Evolutionary conservation across 2,329 filamentous ascomycete species (phyloP), one percentile per base, ranked within the genome.

Genomic region (Aspergillus sp.): DNA sequence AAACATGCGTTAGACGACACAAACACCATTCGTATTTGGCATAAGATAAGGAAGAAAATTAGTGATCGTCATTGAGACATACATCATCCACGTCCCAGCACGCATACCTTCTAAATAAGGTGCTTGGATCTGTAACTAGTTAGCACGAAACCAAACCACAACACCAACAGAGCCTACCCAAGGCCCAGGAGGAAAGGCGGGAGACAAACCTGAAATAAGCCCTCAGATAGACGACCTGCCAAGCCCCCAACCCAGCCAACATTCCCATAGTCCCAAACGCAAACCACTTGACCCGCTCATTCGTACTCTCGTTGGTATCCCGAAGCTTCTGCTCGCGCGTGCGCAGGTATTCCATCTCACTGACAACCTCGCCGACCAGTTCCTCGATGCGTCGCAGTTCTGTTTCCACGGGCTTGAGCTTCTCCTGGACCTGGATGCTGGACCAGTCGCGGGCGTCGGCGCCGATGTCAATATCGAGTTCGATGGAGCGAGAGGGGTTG

Each of bases 271-370:
- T 97, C 55, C 83, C 82, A 67, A 96, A 83, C 42, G 91, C 91
- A 71, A 98, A 98, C 89, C 88, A 97, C 77, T 97, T 98, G 63
- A 98, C 93, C 49, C 93, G 82, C 73, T 86, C 93, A 73, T 98
- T 98, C 56, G 93, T 98, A 77, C 91, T 97, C 83, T 98, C 93
- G 71, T 98, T 98, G 58, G 93, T 98, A 73, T 98, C 91, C 67
- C 93, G 80, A 60, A 98, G 79, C 76, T 88, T 94, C 80, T 95
- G 89, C 77, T 98, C 93, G 60, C 93, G 81, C 35, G 70, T 61
- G 56, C 93, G 81, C 60, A 98, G 80, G 73, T 97, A 98, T 55
- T 97, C 91, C 91, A 98, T 94, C 78, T 97, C 91, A 53, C 71
- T 71, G 42, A 96, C 91, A 54, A 97, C 82, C 73, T 97, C 91